Base-by-base conservation (phyloP, 352 stramenopile genomes). In the Thraustochytrium sp. region DNA sequence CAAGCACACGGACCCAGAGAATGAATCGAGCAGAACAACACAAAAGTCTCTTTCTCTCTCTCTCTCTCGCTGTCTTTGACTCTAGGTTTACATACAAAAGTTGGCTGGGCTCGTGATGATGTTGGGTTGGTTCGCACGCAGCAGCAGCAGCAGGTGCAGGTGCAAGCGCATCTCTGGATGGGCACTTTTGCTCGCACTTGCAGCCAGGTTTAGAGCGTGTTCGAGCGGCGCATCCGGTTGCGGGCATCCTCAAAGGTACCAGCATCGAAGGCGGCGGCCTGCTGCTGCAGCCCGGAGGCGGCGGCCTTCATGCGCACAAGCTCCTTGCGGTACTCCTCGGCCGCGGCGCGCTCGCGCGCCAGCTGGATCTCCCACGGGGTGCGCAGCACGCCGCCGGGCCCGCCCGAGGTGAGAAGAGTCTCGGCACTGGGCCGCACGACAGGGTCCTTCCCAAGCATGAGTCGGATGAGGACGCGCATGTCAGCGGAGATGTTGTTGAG, bases 241-340 rank as follows among this genome's bases (percentile, higher is more conserved):
- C 31, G 42, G 59, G 51, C 51, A 31, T 72, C 59, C 9, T 72
- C 59, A n/a, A 72, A 72, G 21, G 34, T 44, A 16, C 36, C 59
- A 9, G 59, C 26, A 26, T 72, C 55, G 18, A 65, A 18, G 2
- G 18, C 55, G 26, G 55, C 59, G 42, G 23, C 36, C 26, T 72
- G 59, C 40, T 72, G 59, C 0, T 72, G 59, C 18, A 29, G 36
- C 8, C 16, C n/a, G 11, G 21, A n/a, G 51, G 51, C 51, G 36
- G 59, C 13, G 26, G 62, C 36, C 51, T 80, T 68, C 23, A 80
- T 48, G 13, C 68, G 48, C 23, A 44, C 68, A 2, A 80, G 51
- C 48, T 64, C 31, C 68, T 80, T 80, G 48, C 68, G 48, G 31
- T 80, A 80, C 46, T 61, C 44, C 8, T 80, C 68, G 5, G 68